A percentile compares a stretch with the other conserved stretches of the same genome.
phyloP scores from a whole-genome alignment of 2,329 filamentous ascomycete species.

The Nemania sp. region DNA sequence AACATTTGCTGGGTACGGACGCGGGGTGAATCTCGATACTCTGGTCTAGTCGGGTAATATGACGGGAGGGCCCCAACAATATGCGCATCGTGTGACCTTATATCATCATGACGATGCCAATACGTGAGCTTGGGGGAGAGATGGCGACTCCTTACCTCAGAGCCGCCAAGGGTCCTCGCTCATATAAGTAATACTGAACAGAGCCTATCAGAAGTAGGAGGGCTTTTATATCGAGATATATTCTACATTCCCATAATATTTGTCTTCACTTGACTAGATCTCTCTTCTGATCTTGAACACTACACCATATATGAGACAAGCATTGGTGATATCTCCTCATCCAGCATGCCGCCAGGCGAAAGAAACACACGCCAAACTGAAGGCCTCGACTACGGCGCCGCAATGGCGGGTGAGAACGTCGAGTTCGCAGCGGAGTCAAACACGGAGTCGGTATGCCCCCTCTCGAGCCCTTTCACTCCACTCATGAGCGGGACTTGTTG shows the following conservation, averaged over 20 bases:
- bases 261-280: not conserved
- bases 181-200: not conserved
- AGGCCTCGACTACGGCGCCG: conserved; percentile 22
- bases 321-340: not conserved
- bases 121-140: not conserved
- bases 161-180: not conserved
- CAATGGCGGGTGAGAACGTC: conserved; percentile 13
- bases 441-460: conserved; percentile 9
- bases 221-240: not conserved
- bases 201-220: not conserved
- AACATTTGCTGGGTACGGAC: too few relatives aligned
- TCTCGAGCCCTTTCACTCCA: too few relatives aligned
- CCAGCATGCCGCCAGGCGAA: conserved; percentile 16
- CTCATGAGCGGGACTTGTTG: too few relatives aligned
- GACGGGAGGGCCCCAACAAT: not conserved
- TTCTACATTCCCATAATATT: not conserved
- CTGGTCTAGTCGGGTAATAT: not conserved
- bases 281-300: not conserved
- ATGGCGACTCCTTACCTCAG: not conserved
- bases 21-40: not conserved
- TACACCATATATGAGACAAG: not conserved
- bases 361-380: not conserved
- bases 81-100: not conserved
- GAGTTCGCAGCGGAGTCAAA: conserved; percentile 16
- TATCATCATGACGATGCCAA: conserved; percentile 21